Evolutionary conservation across 1,284 basidiomycete species (phyloP).

Genomic region (Trametes polyzona): DNA sequence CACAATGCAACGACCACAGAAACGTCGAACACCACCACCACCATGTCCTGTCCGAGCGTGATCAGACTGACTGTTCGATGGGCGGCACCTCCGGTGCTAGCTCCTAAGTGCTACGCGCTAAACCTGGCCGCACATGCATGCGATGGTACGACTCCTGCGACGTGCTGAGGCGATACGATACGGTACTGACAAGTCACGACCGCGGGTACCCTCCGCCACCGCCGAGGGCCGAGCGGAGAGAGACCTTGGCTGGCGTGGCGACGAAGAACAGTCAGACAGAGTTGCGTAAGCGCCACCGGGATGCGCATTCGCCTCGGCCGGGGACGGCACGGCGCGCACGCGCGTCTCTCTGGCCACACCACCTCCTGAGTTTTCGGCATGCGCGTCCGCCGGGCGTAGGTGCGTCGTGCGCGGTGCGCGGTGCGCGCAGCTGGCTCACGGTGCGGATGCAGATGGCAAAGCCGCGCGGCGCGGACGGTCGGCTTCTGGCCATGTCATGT

Average conservation of each 20-base stretch:
- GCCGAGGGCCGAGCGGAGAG: background rate
- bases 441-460: too few species aligned
- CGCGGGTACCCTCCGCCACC: too few species aligned
- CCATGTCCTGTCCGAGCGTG: background rate
- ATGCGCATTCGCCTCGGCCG: background rate
- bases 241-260: background rate
- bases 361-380: background rate
- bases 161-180: background rate
- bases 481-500: too few species aligned
- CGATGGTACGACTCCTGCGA: background rate
- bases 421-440: too few species aligned
- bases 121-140: background rate
- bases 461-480: too few species aligned
- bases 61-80: background rate
- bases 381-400: too few species aligned
- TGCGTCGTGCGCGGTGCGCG: too few species aligned
- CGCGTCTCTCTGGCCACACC: background rate
- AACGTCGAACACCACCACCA: background rate
- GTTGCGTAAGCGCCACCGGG: constrained; percentile 9
- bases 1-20: constrained; percentile 4
- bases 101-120: too few species aligned
- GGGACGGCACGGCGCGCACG: background rate
- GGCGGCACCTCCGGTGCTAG: background rate
- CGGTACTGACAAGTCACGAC: background rate
- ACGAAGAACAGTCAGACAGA: constrained; percentile 3